Conservation (phyloP, 2,329 filamentous ascomycete genomes). For the Aureobasidium namibiae region DNA sequence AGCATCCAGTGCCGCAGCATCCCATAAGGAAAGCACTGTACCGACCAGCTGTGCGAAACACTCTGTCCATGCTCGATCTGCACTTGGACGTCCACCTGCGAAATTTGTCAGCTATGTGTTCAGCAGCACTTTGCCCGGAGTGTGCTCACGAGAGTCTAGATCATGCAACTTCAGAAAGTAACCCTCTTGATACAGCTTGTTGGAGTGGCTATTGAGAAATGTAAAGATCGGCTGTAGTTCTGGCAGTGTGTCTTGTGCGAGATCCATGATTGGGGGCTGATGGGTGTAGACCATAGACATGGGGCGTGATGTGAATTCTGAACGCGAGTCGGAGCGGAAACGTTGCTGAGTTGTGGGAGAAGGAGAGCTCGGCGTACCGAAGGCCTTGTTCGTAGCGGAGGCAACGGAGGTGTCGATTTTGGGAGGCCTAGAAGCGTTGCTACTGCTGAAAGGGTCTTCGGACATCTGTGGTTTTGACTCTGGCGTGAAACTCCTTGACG, state of each 20-base stretch:
- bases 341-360: slow-evolving; percentile 29
- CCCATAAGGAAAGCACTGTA: slow-evolving; percentile 91
- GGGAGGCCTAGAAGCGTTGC: slow-evolving; percentile 14
- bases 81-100: slow-evolving; percentile 74
- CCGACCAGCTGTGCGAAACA: slow-evolving; percentile 95
- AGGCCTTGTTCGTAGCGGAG: slow-evolving; percentile 1
- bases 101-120: slow-evolving; percentile 2
- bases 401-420: slow-evolving; percentile 13
- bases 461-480: slow-evolving; percentile 9
- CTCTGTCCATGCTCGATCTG: slow-evolving; percentile 86
- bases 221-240: slow-evolving; percentile 92
- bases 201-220: slow-evolving; percentile 87
- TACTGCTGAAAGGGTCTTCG: slow-evolving; percentile 12
- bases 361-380: slow-evolving; percentile 10
- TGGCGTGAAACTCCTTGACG: slow-evolving; percentile 30
- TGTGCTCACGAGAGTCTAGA: slow-evolving; percentile 71
- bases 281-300: slow-evolving; percentile 81
- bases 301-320: slow-evolving; percentile 49
- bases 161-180: slow-evolving; percentile 97
- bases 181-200: slow-evolving; percentile 95
- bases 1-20: slow-evolving; percentile 81
- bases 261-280: slow-evolving; percentile 77
- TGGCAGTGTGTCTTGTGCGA: slow-evolving; percentile 75
- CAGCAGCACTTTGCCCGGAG: neutral
- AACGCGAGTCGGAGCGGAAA: slow-evolving; percentile 30